phyloP scores from a whole-genome alignment of 2,329 filamentous ascomycete species.

The Penicillium nordicum region DNA sequence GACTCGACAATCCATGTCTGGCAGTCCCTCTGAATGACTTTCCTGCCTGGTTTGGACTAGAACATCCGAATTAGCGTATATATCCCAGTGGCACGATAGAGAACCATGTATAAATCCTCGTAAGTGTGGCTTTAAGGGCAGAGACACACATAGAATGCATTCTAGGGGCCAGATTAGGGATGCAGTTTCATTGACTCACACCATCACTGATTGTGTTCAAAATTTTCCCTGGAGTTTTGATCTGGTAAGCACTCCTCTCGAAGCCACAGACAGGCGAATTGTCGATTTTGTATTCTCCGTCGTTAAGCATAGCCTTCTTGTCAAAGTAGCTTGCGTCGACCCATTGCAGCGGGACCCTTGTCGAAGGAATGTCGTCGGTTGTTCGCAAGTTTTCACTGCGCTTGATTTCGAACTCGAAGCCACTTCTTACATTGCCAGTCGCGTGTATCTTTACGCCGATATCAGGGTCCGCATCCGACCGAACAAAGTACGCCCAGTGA shows the following conservation, averaged over 20 bases:
- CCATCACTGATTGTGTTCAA: slow-evolving; percentile 2
- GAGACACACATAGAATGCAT: not conserved
- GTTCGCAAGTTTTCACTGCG: slow-evolving; percentile 24
- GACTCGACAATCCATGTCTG: slow-evolving; percentile 40
- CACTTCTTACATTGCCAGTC: slow-evolving; percentile 30
- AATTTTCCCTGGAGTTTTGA: slow-evolving; percentile 1
- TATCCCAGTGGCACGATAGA: not conserved
- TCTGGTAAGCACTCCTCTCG: slow-evolving; percentile 22
- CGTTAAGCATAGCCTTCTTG: slow-evolving; percentile 27
- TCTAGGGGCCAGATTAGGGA: not conserved
- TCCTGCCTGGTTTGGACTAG: slow-evolving; percentile 8
- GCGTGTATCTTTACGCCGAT: slow-evolving; percentile 33
- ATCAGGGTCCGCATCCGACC: slow-evolving; percentile 12
- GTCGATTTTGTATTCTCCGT: slow-evolving; percentile 18
- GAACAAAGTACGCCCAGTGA: slow-evolving; percentile 37
- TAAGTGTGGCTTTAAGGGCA: not conserved
- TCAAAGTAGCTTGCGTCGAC: slow-evolving; percentile 23
- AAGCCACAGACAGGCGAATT: slow-evolving; percentile 25
- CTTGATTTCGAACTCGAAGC: slow-evolving; percentile 33
- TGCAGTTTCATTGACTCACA: not conserved
- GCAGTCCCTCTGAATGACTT: slow-evolving; percentile 32
- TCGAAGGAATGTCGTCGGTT: slow-evolving; percentile 15
- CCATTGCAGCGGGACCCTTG: slow-evolving; percentile 32
- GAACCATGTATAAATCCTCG: no score
- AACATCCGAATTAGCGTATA: not conserved